A percentile compares a stretch with the other conserved stretches of the same genome.
Evolutionary conservation across 2,329 filamentous ascomycete genomes (phyloP).

Genomic region (Tolypocladium paradoxum): DNA sequence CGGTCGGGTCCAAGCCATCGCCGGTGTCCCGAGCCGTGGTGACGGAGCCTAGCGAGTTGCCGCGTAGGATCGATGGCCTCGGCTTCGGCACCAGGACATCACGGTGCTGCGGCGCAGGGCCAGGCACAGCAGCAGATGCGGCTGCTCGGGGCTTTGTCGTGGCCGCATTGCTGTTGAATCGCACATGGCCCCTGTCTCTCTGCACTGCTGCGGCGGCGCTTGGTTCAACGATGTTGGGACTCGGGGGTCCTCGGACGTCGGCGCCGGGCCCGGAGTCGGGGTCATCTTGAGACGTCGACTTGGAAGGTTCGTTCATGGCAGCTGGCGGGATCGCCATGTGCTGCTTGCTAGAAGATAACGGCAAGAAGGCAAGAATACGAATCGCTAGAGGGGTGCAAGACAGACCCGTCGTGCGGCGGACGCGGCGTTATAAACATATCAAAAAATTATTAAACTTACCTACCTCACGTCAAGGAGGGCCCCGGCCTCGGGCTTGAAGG

Average conservation of each 20-base stretch:
- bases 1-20: constrained; percentile 13
- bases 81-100: constrained; percentile 14
- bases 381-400: not conserved
- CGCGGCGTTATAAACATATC: not conserved
- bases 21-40: constrained; percentile 14
- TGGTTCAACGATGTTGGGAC: not conserved
- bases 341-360: not conserved
- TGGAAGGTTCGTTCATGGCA: not conserved
- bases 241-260: not conserved
- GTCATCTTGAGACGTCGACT: not conserved
- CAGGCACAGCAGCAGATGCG: constrained; percentile 1
- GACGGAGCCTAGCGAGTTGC: constrained; percentile 28
- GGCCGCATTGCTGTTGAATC: constrained; percentile 35
- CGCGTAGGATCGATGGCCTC: constrained; percentile 31
- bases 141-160: constrained; percentile 14
- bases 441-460: too few relatives aligned
- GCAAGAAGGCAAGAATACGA: not conserved
- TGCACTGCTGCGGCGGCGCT: constrained; percentile 10
- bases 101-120: not conserved
- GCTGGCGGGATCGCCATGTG: not conserved
- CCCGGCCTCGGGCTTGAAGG: not conserved
- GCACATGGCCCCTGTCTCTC: constrained; percentile 35
- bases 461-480: not conserved
- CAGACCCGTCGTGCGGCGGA: not conserved
- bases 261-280: not conserved